Conservation (phyloP, 371 early-diverging fungal species). For the Saksenaea vasiformis region DNA sequence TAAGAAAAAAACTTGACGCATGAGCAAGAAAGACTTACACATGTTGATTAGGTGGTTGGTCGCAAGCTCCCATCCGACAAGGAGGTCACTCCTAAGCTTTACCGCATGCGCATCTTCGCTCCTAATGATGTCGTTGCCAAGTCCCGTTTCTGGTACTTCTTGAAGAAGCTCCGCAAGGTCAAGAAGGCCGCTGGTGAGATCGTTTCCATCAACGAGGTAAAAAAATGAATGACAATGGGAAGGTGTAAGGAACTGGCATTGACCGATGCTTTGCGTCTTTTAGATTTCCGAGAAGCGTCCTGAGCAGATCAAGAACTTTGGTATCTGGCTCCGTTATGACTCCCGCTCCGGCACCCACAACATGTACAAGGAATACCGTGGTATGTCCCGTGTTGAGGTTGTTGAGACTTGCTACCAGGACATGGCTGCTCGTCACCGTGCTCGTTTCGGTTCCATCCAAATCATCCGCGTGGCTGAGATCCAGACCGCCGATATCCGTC, state of each 20-base stretch:
- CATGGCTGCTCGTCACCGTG: slow-evolving; percentile 99
- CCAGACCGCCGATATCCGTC: slow-evolving; percentile 89
- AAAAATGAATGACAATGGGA: not conserved
- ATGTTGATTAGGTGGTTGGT: slow-evolving; percentile 94
- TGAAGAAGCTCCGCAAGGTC: slow-evolving; percentile 98
- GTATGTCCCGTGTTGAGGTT: slow-evolving; percentile 92
- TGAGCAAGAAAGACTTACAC: not conserved
- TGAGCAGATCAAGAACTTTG: slow-evolving; percentile 97
- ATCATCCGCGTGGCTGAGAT: slow-evolving; percentile 97
- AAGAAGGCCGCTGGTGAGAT: slow-evolving; percentile 98
- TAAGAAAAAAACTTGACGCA: not conserved
- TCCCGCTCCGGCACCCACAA: slow-evolving; percentile 99
- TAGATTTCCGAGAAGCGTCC: slow-evolving; percentile 96
- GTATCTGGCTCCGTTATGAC: slow-evolving; percentile 99
- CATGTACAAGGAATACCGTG: slow-evolving; percentile 99
- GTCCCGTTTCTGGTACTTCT: slow-evolving; percentile 99
- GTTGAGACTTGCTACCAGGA: slow-evolving; percentile 98
- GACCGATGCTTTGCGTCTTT: not conserved
- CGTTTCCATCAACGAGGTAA: slow-evolving; percentile 94
- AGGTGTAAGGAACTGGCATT: not conserved
- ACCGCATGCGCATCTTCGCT: slow-evolving; percentile 98
- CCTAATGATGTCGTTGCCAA: slow-evolving; percentile 99
- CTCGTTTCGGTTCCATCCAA: slow-evolving; percentile 97
- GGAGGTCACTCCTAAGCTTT: slow-evolving; percentile 95
- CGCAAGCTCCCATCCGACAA: slow-evolving; percentile 93